Base-by-base conservation (phyloP, 257 asterid genomes). In the Solanum medicagineum region DNA sequence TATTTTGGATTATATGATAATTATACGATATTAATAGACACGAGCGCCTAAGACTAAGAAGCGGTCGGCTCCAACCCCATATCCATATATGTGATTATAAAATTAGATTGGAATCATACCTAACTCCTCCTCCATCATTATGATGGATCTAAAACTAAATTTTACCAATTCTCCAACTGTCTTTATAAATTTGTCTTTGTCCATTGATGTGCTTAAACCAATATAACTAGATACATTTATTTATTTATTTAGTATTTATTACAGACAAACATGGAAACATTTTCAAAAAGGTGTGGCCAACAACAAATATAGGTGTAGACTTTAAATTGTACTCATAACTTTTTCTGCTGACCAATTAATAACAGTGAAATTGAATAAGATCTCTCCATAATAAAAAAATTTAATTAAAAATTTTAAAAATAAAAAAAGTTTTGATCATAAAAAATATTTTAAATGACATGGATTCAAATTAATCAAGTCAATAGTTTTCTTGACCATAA, bases 241-340 rank as follows among this genome's bases (percentile, higher is more conserved):
- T 24, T 24, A 62, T 24, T 24, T 24, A 63, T 24, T 32, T 32
- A 32, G 4, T 22, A 57, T 62, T 24, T 24, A 49, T 22, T 24
- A 47, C 16, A 49, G 22, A 36, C 62, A 49, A 75, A 51, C 82
- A 75, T 51, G 45, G 44, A 74, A 4, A 24, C 81, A 49, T 75
- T 75, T 49, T 75, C 60, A 47, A 75, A 69, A 24, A 75, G 59
- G 1, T 49, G 60, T 75, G 81, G 81, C 60, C n/a, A 49, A 24
- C 62, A 47, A 45, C 81, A 75, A 49, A 59, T 44, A 36, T 40
- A 71, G 53, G 17, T 68, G 75, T 22, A 12, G 13, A 45, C 59
- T 74, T 74, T 45, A 22, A 74, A 45, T 47, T 7, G 6, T 32
- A 68, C 75, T 66, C 75, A 8, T 4, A 68, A 6, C n/a, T 32